Base-by-base conservation (phyloP, 2,329 filamentous ascomycete species). In the Diaporthe aspalathi region DNA sequence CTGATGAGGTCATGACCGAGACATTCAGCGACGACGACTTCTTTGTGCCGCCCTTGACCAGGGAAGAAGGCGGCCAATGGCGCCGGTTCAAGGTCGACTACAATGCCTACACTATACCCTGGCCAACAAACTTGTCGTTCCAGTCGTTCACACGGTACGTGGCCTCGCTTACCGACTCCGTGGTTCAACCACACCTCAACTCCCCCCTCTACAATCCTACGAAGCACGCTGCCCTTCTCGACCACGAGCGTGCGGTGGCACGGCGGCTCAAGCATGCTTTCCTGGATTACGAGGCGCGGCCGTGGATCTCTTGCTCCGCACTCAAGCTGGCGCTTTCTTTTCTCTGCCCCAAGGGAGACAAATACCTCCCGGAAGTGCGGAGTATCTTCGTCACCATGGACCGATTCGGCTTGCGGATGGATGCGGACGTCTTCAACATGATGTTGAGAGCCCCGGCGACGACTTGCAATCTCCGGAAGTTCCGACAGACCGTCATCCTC, bases 351-450 rank as follows among this genome's bases (percentile, higher is more conserved):
- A 72, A 70, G 17, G 80, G 80, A 38, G 75, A 76, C 57, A 68
- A 73, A 1, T 74, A 75, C 60, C 73, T 77, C 27, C 72, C 76
- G 1, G 75, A 79, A 8, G 76, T 76, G 52, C 76, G 78, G 8
- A 71, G 72, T 8, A 78, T 88, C 5, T 79, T 86, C 65, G 76
- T 76, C 3, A 74, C 79, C n/a, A 80, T 82, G 35, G 79, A 82
- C 60, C 74, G 78, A 50, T 74, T 79, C 47, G 80, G 81, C 0
- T 73, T 86, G n/a, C 80, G 79, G 7, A 78, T 85, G 74, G 84
- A 87, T 72, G 82, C 83, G 1, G 81, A 83, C 43, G 79, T 83
- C 6, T 87, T 83, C 80, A 87, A 88, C 75, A 80, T 85, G 65
- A 77, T 88, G 73, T 81, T 87, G 17, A 79, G 80, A 17, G 79